Evolutionary conservation across 192 early-diverging fungal species (phyloP).

Genomic region (Chytriomyces hyalinus): DNA sequence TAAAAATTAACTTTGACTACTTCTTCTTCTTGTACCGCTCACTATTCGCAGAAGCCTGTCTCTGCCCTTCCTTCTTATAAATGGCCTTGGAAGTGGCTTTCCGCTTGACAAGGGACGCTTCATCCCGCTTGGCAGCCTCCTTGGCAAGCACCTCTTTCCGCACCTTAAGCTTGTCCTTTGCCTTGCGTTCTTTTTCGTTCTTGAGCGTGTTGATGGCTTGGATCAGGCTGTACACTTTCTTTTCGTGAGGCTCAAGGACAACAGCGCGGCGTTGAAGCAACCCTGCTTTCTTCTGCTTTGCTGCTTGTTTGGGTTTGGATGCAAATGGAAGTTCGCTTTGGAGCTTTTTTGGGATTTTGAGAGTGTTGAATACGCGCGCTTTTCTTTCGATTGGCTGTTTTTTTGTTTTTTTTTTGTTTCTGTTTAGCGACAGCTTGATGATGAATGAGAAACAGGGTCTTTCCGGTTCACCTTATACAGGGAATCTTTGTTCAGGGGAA

Average conservation of each 20-base stretch:
- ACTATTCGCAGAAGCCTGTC: slow-evolving; percentile 7
- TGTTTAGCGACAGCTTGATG: background rate
- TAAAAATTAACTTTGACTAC: background rate
- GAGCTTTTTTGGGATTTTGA: slow-evolving; percentile 81
- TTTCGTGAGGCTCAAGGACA: slow-evolving; percentile 88
- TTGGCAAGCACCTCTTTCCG: slow-evolving; percentile 53
- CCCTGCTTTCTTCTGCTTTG: slow-evolving; percentile 52
- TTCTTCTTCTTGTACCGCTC: slow-evolving; percentile 25
- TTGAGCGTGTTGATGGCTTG: slow-evolving; percentile 85
- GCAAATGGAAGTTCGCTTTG: slow-evolving; percentile 87
- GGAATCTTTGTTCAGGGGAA: slow-evolving; percentile 83
- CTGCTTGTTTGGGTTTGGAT: slow-evolving; percentile 77
- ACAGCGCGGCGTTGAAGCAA: slow-evolving; percentile 76
- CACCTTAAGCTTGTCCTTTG: slow-evolving; percentile 61
- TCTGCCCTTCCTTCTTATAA: slow-evolving; percentile 36
- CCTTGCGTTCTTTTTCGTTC: slow-evolving; percentile 84
- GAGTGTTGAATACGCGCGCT: slow-evolving; percentile 35
- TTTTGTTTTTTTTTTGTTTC: background rate
- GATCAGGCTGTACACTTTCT: slow-evolving; percentile 82
- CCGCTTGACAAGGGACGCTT: slow-evolving; percentile 29
- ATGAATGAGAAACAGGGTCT: background rate
- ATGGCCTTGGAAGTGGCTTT: slow-evolving; percentile 43
- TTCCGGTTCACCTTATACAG: slow-evolving; percentile 69
- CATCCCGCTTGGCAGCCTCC: slow-evolving; percentile 50
- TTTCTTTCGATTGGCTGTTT: slow-evolving; percentile 41